Percentiles rank a stretch among this genome's conserved stretches.
Evolutionary conservation across 129 eudicot species (phyloP).

Genomic region (Calendula officinalis): DNA sequence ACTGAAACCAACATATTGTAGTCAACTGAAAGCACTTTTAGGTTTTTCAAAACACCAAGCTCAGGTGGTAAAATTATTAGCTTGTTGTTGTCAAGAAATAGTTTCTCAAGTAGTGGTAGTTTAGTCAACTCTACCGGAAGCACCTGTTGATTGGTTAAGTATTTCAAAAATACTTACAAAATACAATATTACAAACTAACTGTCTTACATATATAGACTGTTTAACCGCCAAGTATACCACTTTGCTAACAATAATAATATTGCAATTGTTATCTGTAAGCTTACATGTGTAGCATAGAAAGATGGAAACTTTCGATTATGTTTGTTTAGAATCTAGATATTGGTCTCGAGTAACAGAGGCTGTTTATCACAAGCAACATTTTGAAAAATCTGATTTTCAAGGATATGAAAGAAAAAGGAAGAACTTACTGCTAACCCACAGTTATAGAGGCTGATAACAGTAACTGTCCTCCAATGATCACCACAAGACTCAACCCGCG

Average conservation of each 20-base stretch:
- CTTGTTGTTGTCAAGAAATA: slow-evolving; percentile 88
- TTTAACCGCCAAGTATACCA: too few species aligned
- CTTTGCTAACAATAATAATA: too few species aligned
- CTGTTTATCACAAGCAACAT: too few species aligned
- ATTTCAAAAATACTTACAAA: neutral
- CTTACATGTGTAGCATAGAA: too few species aligned
- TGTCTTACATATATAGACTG: too few species aligned
- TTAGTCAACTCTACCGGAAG: slow-evolving; percentile 85
- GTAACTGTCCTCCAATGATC: slow-evolving; percentile 83
- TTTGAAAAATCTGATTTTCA: neutral
- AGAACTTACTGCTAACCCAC: slow-evolving; percentile 62
- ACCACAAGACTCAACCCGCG: slow-evolving; percentile 34
- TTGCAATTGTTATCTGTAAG: too few species aligned
- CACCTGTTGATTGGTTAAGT: slow-evolving; percentile 43
- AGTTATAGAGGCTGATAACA: slow-evolving; percentile 68
- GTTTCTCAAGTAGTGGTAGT: slow-evolving; percentile 85
- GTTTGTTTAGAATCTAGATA: too few species aligned
- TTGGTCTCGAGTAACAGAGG: too few species aligned
- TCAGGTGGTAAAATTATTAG: slow-evolving; percentile 81
- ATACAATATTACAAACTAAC: too few species aligned
- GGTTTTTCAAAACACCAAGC: slow-evolving; percentile 75
- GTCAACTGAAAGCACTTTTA: slow-evolving; percentile 89
- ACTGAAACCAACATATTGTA: slow-evolving; percentile 82
- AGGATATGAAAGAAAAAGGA: slow-evolving; percentile 4
- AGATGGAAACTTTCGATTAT: too few species aligned